A percentile compares a stretch with the other conserved stretches of the same genome.
phyloP scores from a whole-genome alignment of 192 early-diverging fungal genomes.

The Backusella luteola region DNA sequence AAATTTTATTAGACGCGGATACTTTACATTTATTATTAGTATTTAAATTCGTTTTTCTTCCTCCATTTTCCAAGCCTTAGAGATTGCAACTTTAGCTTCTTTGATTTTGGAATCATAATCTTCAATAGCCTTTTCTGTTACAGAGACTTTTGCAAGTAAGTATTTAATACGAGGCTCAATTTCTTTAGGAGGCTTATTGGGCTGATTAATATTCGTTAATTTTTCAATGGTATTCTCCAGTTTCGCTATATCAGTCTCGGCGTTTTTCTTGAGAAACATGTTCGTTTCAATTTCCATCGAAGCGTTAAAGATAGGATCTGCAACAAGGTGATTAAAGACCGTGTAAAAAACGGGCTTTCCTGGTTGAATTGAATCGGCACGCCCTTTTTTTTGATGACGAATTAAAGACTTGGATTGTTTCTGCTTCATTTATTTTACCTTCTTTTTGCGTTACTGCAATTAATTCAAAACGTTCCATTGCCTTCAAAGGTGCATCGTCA shows the following conservation, averaged over 20 bases:
- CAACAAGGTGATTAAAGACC: slow-evolving; percentile 75
- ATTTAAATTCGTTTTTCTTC: slow-evolving; percentile 1
- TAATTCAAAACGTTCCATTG: slow-evolving; percentile 89
- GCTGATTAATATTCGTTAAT: slow-evolving; percentile 51
- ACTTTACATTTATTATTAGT: background rate
- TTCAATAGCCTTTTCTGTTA: slow-evolving; percentile 21
- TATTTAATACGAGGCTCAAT: slow-evolving; percentile 34
- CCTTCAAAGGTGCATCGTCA: slow-evolving; percentile 75
- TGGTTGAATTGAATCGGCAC: slow-evolving; percentile 75
- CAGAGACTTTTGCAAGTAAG: slow-evolving; percentile 20
- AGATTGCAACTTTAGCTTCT: slow-evolving; percentile 20
- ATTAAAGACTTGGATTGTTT: background rate
- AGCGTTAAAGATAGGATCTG: slow-evolving; percentile 69
- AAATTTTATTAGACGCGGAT: background rate
- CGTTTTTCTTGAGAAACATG: slow-evolving; percentile 54
- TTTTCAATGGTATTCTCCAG: slow-evolving; percentile 61
- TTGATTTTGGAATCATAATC: slow-evolving; percentile 25
- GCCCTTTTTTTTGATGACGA: slow-evolving; percentile 46
- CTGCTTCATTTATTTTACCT: slow-evolving; percentile 42
- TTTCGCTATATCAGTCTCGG: slow-evolving; percentile 59
- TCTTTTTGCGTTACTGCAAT: slow-evolving; percentile 77
- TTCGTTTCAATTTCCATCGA: slow-evolving; percentile 77
- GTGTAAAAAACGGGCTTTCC: slow-evolving; percentile 81
- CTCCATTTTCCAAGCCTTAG: slow-evolving; percentile 16
- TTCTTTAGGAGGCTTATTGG: slow-evolving; percentile 54